Base-by-base conservation (phyloP, 345 rosid species). In the Diplotaxis tenuifolia region DNA sequence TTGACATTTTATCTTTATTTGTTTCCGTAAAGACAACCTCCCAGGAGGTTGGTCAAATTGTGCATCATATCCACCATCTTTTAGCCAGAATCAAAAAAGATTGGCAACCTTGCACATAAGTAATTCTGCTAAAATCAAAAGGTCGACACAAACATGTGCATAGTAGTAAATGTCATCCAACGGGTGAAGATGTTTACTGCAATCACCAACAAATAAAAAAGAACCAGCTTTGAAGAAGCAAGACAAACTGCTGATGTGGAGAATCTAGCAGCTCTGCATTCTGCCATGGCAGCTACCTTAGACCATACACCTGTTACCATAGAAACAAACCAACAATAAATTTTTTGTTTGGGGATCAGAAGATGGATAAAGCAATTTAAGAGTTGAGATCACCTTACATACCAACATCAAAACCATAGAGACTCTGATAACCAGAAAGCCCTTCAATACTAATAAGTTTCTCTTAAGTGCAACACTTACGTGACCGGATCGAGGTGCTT, bases 401-500 rank as follows among this genome's bases (percentile, higher is more conserved):
- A 23, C 25, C 25, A 23, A 23, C 25, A 23, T 23, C 25, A 23
- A 23, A 23, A 1, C 1, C 25, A 3, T 25, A 2, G 4, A 25
- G 28, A 89, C 85, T 85, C 78, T 89, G 96, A 36, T 92, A 86
- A 73, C 87, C n/a, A n/a, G n/a, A n/a, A 79, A 86, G 89, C 81
- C 99, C 97, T 71, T 97, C 99, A 78, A 89, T 29, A 95, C 96
- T 81, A 86, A 85, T 75, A 92, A 84, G 71, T 86, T 82, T 84
- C 85, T 89, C 78, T 96, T 88, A 69, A 87, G 78, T 66, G 92
- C 82, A 84, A 88, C 82, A 31, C 96, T 84, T 4, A 90, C 83
- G 80, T 95, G 97, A 9, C 97, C 97, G 49, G 96, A 96, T 80
- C 97, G 89, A 65, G 99, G 93, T 60, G 97, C 77, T 84, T 85